Evolutionary conservation across 1,139 yeast species (phyloP).

Genomic region (Magnusiomyces ingens): DNA sequence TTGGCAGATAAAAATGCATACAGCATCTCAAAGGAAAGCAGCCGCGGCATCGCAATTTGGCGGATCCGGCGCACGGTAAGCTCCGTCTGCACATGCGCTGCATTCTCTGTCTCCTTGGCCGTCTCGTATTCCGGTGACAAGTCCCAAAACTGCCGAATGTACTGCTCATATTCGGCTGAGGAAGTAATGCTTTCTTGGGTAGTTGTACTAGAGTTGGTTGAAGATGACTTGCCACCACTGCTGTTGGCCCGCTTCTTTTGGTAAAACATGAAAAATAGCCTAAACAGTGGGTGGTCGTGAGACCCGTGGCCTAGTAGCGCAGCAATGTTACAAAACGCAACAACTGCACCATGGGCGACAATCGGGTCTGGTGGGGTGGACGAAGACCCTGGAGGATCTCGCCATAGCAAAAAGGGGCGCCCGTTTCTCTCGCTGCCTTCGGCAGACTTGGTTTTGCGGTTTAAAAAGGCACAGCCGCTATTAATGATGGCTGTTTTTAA

Average conservation of each 20-base stretch:
- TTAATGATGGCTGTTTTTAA: not conserved
- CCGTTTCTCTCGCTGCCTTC: too few relatives aligned
- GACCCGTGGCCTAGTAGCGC: conserved; percentile 26
- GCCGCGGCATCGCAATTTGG: conserved; percentile 8
- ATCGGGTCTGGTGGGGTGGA: not conserved
- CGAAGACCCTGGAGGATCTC: too few relatives aligned
- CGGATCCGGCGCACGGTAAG: not conserved
- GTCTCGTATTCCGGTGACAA: not conserved
- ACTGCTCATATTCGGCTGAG: not conserved
- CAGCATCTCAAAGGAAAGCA: conserved; percentile 17
- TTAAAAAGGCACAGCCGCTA: not conserved
- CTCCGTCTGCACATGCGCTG: not conserved
- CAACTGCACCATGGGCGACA: conserved; percentile 19
- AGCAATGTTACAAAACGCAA: conserved; percentile 27
- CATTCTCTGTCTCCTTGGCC: not conserved
- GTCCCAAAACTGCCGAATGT: too few relatives aligned
- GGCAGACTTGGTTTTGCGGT: too few relatives aligned
- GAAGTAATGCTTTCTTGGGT: not conserved
- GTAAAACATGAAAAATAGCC: not conserved
- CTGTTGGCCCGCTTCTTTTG: not conserved
- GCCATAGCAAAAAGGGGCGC: too few relatives aligned
- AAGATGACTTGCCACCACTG: conserved; percentile 1
- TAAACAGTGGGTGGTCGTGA: conserved; percentile 2
- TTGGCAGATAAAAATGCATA: conserved; percentile 12
- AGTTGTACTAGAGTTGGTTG: not conserved